Conservation (phyloP, 78 protist genomes). For the Neovahlkampfia damariscottae region DNA sequence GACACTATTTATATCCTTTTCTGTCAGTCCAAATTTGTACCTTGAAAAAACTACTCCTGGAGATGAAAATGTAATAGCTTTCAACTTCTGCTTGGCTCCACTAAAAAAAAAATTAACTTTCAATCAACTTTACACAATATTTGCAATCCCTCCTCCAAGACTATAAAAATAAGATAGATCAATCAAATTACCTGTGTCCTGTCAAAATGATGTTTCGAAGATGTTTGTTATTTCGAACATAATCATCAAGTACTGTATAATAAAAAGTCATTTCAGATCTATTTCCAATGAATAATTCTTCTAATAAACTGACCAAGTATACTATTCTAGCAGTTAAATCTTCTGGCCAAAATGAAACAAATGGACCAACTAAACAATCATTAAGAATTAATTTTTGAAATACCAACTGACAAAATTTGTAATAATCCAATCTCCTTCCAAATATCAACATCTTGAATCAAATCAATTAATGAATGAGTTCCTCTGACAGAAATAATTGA, state of each 20-base stretch:
- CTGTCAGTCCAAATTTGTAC: neutral
- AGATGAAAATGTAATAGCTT: constrained; percentile 19
- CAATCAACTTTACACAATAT: too few relatives aligned
- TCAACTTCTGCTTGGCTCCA: too few relatives aligned
- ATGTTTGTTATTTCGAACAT: neutral
- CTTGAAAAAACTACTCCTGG: constrained; percentile 10
- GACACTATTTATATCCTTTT: neutral
- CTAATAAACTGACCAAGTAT: neutral
- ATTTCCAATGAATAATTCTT: too few relatives aligned
- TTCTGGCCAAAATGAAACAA: constrained; percentile 17
- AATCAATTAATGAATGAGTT: neutral
- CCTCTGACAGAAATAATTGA: neutral
- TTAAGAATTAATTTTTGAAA: too few relatives aligned
- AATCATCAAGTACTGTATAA: constrained; percentile 8
- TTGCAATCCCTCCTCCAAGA: too few relatives aligned
- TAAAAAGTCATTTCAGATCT: constrained; percentile 12
- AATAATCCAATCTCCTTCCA: constrained; percentile 10
- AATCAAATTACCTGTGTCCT: constrained; percentile 17
- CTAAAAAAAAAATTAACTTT: too few relatives aligned
- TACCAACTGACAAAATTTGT: constrained; percentile 4
- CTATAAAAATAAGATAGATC: constrained; percentile 7
- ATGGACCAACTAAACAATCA: too few relatives aligned
- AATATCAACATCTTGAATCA: constrained; percentile 16
- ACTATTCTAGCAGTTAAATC: neutral
- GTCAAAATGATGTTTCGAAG: neutral